Base-by-base conservation (phyloP, 257 asterid species). In the Fraxinus excelsior region DNA sequence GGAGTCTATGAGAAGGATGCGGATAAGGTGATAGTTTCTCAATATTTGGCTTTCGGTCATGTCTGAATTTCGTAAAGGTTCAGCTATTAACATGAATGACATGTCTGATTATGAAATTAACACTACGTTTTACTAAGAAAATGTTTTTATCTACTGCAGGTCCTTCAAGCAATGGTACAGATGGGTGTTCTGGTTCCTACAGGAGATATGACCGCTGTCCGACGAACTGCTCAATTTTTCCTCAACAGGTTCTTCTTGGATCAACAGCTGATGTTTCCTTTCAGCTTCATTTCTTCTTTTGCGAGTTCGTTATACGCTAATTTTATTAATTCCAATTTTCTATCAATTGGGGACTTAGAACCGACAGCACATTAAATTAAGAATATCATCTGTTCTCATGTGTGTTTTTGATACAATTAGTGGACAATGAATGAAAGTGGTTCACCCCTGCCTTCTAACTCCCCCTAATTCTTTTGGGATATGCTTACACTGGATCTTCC, bases 171-270 rank as follows among this genome's bases (percentile, higher is more conserved):
- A 77, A 88, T 84, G 92, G 84, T 91, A 81, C 97, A 91, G 84
- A 93, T 93, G 98, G 98, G 98, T 35, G 94, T 93, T 83, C 87
- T 90, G 49, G 98, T 93, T 70, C 98, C 96, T 62, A 91, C 97
- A 23, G 98, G 98, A 37, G 98, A 93, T 82, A 84, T 82, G 96
- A 93, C 98, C 26, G 98, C 98, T 76, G 95, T 93, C 74, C 89
- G 97, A 79, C 91, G 97, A 83, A 93, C 98, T 29, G 97, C 98
- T 32, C 91, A 85, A 78, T 93, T 93, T 82, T 93, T 93, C 88
- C 97, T 93, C 81, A 90, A 82, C 88, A 46, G n/a, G 56, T 46
- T 46, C 2, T 46, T 44, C 53, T 44, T 44, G 53, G 53, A 3
- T 44, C 53, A 44, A 13, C 18, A 12, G 19, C 18, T 42, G 51